Evolutionary conservation across 176 grass and related monocot genomes (phyloP), one percentile per base, ranked within the genome.

Genomic region (Elymus sibiricus): DNA sequence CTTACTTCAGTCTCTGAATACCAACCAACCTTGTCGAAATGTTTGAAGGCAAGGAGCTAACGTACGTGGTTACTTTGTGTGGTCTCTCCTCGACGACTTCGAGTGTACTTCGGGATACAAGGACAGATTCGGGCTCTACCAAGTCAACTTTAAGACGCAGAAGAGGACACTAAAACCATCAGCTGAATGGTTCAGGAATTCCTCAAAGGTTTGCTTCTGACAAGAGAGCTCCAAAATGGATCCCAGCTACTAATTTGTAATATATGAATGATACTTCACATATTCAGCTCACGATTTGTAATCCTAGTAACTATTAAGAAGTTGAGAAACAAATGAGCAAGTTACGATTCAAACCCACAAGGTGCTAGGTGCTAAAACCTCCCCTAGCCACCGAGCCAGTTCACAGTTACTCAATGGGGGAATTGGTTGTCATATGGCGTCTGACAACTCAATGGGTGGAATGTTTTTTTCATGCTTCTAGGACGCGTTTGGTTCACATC

Each of bases 31-130:
- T 74, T 63, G 29, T 68, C 2, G 11, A 65, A 79, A 21, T 13
- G 27, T 55, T 40, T 88, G 11, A 31, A 96, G 94, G 70, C 85
- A 92, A 81, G 89, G 94, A 86, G 94, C 85, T 53, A 85, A 94
- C 39, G 85, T 96, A 16, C 85, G 84, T 26, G 94, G 91, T 1
- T 96, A 96, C 78, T 96, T 96, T 55, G 27, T 91, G 40, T 96
- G 94, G 94, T 81, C 94, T 60, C 46, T 96, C 12, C 34, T 96
- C 0, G 94, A 96, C 17, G 69, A 88, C 84, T 96, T 93, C 3
- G 94, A 96, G 76, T 96, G 89, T 89, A 2, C 0, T 0, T 83
- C 5, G 7, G 91, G 91, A 0, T 90, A 81, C 86, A 93, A 79
- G 2, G 9, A 49, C 5, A 91, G 87, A 15, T 92, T 91, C 3